Evolutionary conservation across 73 alveolate genomes (phyloP).

Genomic region (Symbiodinium natans): DNA sequence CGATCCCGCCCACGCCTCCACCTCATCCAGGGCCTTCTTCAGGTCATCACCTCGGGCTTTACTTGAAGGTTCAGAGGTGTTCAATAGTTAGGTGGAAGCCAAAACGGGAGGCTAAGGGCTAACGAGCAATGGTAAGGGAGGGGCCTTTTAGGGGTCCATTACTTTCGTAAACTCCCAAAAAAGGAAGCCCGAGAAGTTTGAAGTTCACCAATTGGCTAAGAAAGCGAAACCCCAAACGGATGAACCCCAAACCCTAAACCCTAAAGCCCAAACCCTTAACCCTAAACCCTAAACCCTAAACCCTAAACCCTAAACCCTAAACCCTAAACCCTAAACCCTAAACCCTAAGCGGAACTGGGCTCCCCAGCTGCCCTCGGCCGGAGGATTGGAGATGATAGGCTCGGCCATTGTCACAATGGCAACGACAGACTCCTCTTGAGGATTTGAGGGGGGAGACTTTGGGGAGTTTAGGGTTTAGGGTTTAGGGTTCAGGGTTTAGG

Average conservation of each 20-base stretch:
- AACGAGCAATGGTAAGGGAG: no score
- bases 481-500: no score
- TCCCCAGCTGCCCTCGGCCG: slow-evolving; percentile 68
- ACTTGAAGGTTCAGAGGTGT: no score
- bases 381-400: slow-evolving; percentile 74
- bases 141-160: neutral
- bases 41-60: slow-evolving; percentile 35
- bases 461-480: neutral
- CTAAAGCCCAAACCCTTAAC: no score
- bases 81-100: no score
- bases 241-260: no score
- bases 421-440: slow-evolving; percentile 31
- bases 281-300: neutral
- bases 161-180: neutral
- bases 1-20: no score
- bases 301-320: neutral
- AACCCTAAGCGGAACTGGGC: neutral
- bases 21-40: slow-evolving; percentile 80
- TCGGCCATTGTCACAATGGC: slow-evolving; percentile 89
- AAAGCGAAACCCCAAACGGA: neutral
- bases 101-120: no score
- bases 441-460: neutral
- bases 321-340: neutral
- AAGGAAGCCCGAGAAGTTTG: no score
- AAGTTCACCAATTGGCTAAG: no score